Evolutionary conservation across 805 yeast genomes (phyloP).

Genomic region (Saccharomycopsis selenospora): DNA sequence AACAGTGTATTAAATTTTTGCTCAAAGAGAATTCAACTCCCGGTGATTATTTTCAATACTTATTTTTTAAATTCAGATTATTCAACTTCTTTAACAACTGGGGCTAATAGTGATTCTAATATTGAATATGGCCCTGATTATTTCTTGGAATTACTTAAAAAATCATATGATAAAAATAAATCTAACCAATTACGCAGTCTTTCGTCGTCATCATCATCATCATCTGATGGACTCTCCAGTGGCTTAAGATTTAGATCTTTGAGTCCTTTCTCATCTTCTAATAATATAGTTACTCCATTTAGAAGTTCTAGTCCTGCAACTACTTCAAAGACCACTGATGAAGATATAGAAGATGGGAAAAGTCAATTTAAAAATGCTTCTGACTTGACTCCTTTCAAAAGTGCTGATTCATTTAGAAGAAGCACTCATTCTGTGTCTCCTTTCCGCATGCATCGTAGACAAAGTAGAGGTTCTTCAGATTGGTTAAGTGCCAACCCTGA

Average conservation of each 20-base stretch:
- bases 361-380: neutral
- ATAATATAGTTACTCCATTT: neutral
- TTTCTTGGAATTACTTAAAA: neutral
- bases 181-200: neutral
- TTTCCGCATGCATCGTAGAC: neutral
- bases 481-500: neutral
- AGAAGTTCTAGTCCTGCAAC: neutral
- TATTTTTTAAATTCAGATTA: neutral
- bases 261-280: constrained; percentile 1
- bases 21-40: neutral
- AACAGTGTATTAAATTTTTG: neutral
- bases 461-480: neutral
- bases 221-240: neutral
- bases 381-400: neutral
- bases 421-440: neutral
- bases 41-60: neutral
- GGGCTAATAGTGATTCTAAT: neutral
- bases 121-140: neutral
- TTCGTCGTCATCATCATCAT: neutral
- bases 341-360: neutral
- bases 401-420: neutral
- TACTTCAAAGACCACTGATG: neutral
- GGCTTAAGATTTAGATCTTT: constrained; percentile 1
- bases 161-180: neutral
- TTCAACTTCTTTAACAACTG: neutral